A percentile compares a stretch with the other conserved stretches of the same genome.
phyloP scores from a whole-genome alignment of 2,329 filamentous ascomycete genomes.

The Paecilomyces variotii region DNA sequence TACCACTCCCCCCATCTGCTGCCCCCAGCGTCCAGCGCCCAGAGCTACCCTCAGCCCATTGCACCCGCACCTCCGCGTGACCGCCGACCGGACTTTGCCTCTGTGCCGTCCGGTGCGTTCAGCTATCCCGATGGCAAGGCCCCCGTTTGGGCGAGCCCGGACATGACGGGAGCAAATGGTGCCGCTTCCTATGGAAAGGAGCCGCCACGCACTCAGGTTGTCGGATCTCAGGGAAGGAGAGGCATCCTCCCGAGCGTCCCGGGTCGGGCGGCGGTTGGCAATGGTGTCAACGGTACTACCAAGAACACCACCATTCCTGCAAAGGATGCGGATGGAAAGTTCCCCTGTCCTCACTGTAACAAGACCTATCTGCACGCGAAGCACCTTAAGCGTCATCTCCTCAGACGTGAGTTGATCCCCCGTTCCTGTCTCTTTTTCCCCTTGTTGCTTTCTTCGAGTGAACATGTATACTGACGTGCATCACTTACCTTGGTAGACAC shows the following conservation, averaged over 20 bases:
- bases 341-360: conserved; percentile 94
- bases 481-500: conserved; percentile 57
- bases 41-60: conserved; percentile 67
- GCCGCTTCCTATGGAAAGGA: conserved; percentile 34
- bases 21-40: conserved; percentile 57
- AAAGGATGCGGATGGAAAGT: conserved; percentile 96
- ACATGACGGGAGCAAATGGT: conserved; percentile 33
- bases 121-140: conserved; percentile 47
- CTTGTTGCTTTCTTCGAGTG: conserved; percentile 12
- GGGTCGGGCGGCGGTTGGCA: conserved; percentile 67
- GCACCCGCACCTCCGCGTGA: conserved; percentile 58
- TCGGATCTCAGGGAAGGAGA: conserved; percentile 85
- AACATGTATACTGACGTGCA: background rate
- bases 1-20: conserved; percentile 47
- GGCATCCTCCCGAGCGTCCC: conserved; percentile 88
- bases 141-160: conserved; percentile 43
- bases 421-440: conserved; percentile 1
- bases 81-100: conserved; percentile 48
- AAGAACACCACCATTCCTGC: conserved; percentile 82
- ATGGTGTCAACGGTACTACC: conserved; percentile 51
- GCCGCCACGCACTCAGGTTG: conserved; percentile 64
- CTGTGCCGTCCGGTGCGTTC: conserved; percentile 65
- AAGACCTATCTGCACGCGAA: conserved; percentile 98
- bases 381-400: conserved; percentile 90
- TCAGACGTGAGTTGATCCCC: conserved; percentile 71